Conservation (phyloP, 1,284 basidiomycete species). For the Anthracocystis walkeri region DNA sequence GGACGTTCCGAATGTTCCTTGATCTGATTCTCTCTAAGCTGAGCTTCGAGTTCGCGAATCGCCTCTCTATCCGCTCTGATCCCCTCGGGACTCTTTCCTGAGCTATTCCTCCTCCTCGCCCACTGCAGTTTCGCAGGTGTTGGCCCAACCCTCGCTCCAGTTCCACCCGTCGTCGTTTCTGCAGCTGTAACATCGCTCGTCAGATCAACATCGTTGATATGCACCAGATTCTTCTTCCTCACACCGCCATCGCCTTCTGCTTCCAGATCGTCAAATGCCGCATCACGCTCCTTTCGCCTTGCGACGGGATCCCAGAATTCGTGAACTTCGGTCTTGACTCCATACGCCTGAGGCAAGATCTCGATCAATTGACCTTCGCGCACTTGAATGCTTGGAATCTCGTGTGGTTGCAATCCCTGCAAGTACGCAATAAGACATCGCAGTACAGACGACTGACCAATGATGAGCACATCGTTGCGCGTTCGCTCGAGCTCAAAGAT, state of each 20-base stretch:
- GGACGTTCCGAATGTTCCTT: slow-evolving; percentile 27
- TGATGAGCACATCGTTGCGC: slow-evolving; percentile 76
- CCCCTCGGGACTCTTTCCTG: slow-evolving; percentile 42
- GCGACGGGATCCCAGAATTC: slow-evolving; percentile 65
- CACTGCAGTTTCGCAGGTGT: slow-evolving; percentile 27
- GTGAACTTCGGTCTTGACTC: slow-evolving; percentile 62
- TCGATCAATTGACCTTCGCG: slow-evolving; percentile 67
- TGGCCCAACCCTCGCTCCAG: background rate
- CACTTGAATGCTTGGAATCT: slow-evolving; percentile 96
- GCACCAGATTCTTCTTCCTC: slow-evolving; percentile 20
- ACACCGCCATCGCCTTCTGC: slow-evolving; percentile 9
- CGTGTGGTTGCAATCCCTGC: slow-evolving; percentile 92
- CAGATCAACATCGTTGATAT: slow-evolving; percentile 35
- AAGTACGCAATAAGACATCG: slow-evolving; percentile 79
- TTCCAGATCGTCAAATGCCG: slow-evolving; percentile 52
- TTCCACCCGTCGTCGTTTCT: background rate
- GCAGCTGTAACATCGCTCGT: slow-evolving; percentile 15
- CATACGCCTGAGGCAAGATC: slow-evolving; percentile 66
- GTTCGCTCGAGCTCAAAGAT: slow-evolving; percentile 85
- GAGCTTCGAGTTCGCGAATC: slow-evolving; percentile 33
- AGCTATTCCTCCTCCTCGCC: slow-evolving; percentile 38
- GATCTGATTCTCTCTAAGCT: slow-evolving; percentile 37
- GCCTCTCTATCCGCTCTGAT: slow-evolving; percentile 48
- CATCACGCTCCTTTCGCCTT: slow-evolving; percentile 60
- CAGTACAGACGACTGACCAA: slow-evolving; percentile 92